Conservation (phyloP, 2,329 filamentous ascomycete species). For the Botryotinia convoluta region DNA sequence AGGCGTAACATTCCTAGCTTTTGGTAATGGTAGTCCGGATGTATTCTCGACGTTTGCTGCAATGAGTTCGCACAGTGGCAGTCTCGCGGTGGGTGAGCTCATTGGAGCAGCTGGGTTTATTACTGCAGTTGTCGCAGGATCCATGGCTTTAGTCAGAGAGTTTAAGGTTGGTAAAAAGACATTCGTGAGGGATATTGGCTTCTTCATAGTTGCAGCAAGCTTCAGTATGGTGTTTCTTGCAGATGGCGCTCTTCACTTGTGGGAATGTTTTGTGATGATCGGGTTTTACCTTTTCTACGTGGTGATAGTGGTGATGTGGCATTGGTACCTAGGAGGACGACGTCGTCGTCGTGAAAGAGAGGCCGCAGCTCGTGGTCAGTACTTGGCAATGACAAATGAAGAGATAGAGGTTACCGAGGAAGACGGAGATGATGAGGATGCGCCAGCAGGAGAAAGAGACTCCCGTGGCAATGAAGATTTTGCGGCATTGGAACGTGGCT, state of each 20-base stretch:
- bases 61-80: slow-evolving; percentile 96
- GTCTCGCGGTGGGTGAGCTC: slow-evolving; percentile 90
- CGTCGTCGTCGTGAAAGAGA: slow-evolving; percentile 62
- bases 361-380: slow-evolving; percentile 71
- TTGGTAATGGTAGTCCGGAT: slow-evolving; percentile 96
- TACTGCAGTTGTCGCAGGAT: slow-evolving; percentile 90
- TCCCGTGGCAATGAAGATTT: slow-evolving; percentile 36
- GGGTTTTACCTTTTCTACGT: slow-evolving; percentile 90
- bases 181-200: slow-evolving; percentile 86
- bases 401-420: slow-evolving; percentile 62
- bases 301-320: slow-evolving; percentile 81
- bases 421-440: slow-evolving; percentile 58
- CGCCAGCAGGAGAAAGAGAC: slow-evolving; percentile 39
- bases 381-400: slow-evolving; percentile 55
- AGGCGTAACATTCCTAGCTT: slow-evolving; percentile 92
- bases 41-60: slow-evolving; percentile 98
- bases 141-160: slow-evolving; percentile 94
- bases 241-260: slow-evolving; percentile 78
- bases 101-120: slow-evolving; percentile 96
- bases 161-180: slow-evolving; percentile 88
- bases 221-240: slow-evolving; percentile 87
- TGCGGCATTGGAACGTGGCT: slow-evolving; percentile 33
- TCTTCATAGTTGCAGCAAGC: slow-evolving; percentile 82
- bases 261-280: slow-evolving; percentile 91
- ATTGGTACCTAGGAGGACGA: slow-evolving; percentile 73